Evolutionary conservation across 2,329 filamentous ascomycete genomes (phyloP).

Genomic region (Lachnellula occidentalis): DNA sequence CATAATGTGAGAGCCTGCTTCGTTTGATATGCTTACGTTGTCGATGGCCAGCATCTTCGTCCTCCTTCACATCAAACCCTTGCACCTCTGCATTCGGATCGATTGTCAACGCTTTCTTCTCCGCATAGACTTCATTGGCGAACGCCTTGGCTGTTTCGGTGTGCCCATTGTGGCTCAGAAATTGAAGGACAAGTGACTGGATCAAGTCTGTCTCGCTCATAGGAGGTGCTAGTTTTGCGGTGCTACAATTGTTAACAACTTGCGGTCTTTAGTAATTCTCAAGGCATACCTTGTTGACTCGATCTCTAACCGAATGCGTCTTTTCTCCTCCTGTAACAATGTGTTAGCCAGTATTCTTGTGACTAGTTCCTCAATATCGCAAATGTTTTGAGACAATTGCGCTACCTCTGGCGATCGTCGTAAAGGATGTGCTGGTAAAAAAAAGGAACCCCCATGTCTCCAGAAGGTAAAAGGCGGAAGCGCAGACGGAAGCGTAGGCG

Average conservation of each 20-base stretch:
- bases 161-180: constrained; percentile 90
- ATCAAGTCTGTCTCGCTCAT: constrained; percentile 73
- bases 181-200: constrained; percentile 78
- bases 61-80: constrained; percentile 66
- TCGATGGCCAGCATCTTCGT: constrained; percentile 78
- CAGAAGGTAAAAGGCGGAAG: too few species aligned
- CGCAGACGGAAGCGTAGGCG: too few species aligned
- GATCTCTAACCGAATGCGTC: constrained; percentile 43
- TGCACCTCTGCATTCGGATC: constrained; percentile 47
- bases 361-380: too few species aligned
- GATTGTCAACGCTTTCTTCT: constrained; percentile 64
- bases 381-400: not conserved
- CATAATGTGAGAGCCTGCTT: not conserved
- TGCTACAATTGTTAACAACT: constrained; percentile 11
- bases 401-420: too few species aligned
- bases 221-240: constrained; percentile 47
- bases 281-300: constrained; percentile 37
- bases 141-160: constrained; percentile 90
- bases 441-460: too few species aligned
- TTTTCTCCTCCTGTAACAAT: constrained; percentile 24
- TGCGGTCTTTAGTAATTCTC: not conserved
- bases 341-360: not conserved
- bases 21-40: constrained; percentile 60
- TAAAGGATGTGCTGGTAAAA: too few species aligned
- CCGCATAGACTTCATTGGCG: constrained; percentile 69